Conservation (phyloP, 805 yeast genomes). For the Spencermartinsiella europaea region DNA sequence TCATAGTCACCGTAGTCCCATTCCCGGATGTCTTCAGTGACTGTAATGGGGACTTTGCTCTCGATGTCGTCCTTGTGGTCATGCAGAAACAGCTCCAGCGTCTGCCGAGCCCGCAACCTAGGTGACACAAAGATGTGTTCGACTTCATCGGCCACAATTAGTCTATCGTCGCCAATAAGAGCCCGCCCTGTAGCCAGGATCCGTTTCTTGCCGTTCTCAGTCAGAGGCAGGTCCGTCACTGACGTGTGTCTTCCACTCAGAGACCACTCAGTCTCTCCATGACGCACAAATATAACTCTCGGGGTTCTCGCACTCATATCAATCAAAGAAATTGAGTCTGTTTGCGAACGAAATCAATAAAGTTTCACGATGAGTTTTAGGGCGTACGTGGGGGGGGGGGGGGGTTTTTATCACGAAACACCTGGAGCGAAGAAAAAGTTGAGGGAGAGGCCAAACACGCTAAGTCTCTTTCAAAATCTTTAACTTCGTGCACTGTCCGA, state of each 20-base stretch:
- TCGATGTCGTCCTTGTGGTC: constrained; percentile 33
- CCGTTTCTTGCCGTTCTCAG: constrained; percentile 71
- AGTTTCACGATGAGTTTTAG: no score
- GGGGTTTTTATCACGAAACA: no score
- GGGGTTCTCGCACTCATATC: constrained; percentile 32
- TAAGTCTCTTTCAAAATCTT: no score
- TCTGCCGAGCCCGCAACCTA: constrained; percentile 69
- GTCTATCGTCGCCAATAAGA: constrained; percentile 53
- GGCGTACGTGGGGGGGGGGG: no score
- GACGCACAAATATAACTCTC: constrained; percentile 36
- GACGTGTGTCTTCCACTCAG: constrained; percentile 91
- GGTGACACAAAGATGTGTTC: constrained; percentile 75
- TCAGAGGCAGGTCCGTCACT: constrained; percentile 71
- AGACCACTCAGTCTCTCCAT: constrained; percentile 78
- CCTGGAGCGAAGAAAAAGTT: no score
- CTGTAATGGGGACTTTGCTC: constrained; percentile 22
- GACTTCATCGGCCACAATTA: constrained; percentile 60
- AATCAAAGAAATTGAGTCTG: no score
- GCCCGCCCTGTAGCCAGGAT: constrained; percentile 68
- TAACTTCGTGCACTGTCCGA: no score
- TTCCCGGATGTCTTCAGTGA: constrained; percentile 68
- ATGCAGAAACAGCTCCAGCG: constrained; percentile 55
- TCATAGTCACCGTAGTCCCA: constrained; percentile 98
- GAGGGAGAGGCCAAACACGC: no score
- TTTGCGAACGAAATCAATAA: no score